phyloP scores from a whole-genome alignment of 2,329 filamentous ascomycete species.

The Taxawa tesnikishii region DNA sequence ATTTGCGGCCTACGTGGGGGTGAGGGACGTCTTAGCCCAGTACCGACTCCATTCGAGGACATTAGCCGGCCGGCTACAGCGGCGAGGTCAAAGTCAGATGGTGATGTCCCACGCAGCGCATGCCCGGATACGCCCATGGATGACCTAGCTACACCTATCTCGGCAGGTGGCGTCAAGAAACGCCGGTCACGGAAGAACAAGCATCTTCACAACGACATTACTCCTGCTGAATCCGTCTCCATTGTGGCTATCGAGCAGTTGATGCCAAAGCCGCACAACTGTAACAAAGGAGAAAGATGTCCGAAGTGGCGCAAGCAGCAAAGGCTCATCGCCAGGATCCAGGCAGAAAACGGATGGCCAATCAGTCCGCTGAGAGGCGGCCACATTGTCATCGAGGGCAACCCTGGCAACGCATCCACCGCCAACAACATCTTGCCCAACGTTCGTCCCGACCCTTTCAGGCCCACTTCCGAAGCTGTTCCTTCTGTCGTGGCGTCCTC shows the following conservation, averaged over 20 bases:
- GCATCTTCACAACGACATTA: conserved; percentile 51
- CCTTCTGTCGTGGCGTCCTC: conserved; percentile 85
- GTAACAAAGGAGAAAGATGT: conserved; percentile 78
- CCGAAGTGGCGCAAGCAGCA: conserved; percentile 73
- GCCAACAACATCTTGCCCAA: conserved; percentile 39
- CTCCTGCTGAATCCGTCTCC: conserved; percentile 72
- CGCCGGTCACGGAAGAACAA: conserved; percentile 26
- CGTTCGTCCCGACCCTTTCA: conserved; percentile 33
- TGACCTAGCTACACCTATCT: conserved; percentile 19
- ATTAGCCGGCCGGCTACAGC: conserved; percentile 31
- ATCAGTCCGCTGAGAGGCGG: conserved; percentile 50
- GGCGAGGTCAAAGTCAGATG: conserved; percentile 12
- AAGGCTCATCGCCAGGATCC: conserved; percentile 60
- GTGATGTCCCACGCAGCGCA: conserved; percentile 7
- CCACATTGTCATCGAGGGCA: conserved; percentile 63
- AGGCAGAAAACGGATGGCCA: conserved; percentile 51
- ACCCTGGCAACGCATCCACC: conserved; percentile 65
- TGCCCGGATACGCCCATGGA: conserved; percentile 12
- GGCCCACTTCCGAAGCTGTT: conserved; percentile 61
- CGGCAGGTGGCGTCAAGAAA: conserved; percentile 19
- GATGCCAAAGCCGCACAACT: conserved; percentile 71
- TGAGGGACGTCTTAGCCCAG: conserved; percentile 28
- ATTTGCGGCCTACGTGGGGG: conserved; percentile 53
- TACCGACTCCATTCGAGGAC: conserved; percentile 36
- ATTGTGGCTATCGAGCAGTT: conserved; percentile 88